Conservation (phyloP, 2,329 filamentous ascomycete species). For the Cryoendolithus antarcticus region DNA sequence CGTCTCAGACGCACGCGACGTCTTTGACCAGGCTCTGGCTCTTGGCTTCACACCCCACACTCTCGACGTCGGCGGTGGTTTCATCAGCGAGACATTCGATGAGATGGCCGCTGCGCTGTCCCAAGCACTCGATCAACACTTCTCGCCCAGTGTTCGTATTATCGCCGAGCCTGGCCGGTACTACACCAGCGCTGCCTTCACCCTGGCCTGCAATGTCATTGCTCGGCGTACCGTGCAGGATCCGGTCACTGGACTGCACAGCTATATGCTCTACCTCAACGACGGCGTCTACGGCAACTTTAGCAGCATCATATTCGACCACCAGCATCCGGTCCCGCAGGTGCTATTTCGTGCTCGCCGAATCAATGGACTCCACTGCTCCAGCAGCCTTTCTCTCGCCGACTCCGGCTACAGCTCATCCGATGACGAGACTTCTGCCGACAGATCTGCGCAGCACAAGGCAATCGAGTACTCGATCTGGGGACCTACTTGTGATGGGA, state of each 20-base stretch:
- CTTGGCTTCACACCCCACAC: conserved; percentile 74
- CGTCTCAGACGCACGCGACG: conserved; percentile 72
- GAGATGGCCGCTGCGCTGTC: conserved; percentile 73
- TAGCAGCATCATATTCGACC: conserved; percentile 98
- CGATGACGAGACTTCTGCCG: conserved; percentile 32
- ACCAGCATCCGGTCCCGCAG: conserved; percentile 80
- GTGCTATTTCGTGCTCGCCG: conserved; percentile 41
- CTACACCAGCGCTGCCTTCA: conserved; percentile 89
- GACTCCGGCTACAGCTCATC: conserved; percentile 23
- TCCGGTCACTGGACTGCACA: conserved; percentile 45
- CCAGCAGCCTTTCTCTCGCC: conserved; percentile 17
- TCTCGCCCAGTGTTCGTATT: conserved; percentile 69
- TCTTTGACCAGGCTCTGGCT: conserved; percentile 72
- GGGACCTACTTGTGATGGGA: conserved; percentile 98
- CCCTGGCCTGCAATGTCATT: conserved; percentile 89
- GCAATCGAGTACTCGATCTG: conserved; percentile 81
- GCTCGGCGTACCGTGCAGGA: conserved; percentile 80
- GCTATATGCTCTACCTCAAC: conserved; percentile 96
- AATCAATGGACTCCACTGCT: conserved; percentile 18
- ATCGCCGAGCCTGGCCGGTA: conserved; percentile 96
- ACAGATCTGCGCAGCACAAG: conserved; percentile 25
- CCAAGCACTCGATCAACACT: conserved; percentile 72
- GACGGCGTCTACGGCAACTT: conserved; percentile 98
- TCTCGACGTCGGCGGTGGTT: conserved; percentile 88
- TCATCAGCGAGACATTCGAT: conserved; percentile 83